Base-by-base conservation (phyloP, 306 rosid genomes). In the Pterocarpus macrocarpus region DNA sequence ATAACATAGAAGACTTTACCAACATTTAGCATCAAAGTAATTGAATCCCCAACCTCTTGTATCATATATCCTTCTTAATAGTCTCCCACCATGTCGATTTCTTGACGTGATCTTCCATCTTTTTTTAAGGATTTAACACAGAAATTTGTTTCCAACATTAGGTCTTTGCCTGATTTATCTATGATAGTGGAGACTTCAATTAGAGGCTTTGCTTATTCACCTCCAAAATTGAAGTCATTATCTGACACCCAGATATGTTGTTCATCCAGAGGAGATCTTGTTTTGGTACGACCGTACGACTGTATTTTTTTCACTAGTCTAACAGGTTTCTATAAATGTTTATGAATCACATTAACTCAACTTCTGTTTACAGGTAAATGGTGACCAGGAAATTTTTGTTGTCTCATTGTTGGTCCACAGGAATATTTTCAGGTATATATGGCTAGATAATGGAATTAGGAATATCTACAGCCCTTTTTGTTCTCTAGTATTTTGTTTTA, bases 121-220 rank as follows among this genome's bases (percentile, higher is more conserved):
- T 22, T 22, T 22, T 22, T 22, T 22, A 22, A 22, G 28, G 28
- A 22, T 22, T 22, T 38, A 5, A 43, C 11, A 50, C 33, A 15
- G 52, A 39, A 13, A 15, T 12, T 2, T 64, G 16, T 61, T 16
- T 33, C 34, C 61, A 68, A 83, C 56, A 5, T 55, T 58, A 95
- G 99, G 92, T 93, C 94, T 55, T 86, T 95, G 86, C 97, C 93
- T 39, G 99, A 90, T 64, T 73, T 93, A 34, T 90, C 92, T 71
- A 73, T 86, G 64, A 61, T 86, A 75, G 85, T 73, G 85, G 94
- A 93, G 73, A 88, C 89, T 65, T 85, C 89, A 65, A 64, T 95
- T 34, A 90, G 93, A 88, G 99, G 97, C 32, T 89, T 95, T 85
- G 64, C 83, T 13, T 83, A 76, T 76, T 86, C 91, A n/a, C 81